Conservation (phyloP, 495 filamentous ascomycete genomes). For the Podospora pseudoanserina region DNA sequence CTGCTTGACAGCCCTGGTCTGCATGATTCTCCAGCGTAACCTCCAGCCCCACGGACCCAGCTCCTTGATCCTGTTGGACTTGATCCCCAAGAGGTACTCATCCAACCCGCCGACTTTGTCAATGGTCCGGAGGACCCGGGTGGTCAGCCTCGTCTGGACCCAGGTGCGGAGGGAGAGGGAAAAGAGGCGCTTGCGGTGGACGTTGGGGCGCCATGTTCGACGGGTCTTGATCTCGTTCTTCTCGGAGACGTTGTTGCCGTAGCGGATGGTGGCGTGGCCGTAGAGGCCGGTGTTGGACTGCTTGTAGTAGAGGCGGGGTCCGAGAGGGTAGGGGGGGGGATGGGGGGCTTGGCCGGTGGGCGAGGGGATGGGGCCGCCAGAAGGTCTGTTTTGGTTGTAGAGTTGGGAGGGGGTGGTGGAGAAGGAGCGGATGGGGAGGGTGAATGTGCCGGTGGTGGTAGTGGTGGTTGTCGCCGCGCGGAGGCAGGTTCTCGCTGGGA, state of each 20-base stretch:
- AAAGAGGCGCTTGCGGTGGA: slow-evolving; percentile 72
- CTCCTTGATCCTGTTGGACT: slow-evolving; percentile 69
- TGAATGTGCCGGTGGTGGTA: neutral
- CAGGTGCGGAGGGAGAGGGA: slow-evolving; percentile 60
- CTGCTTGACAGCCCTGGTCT: slow-evolving; percentile 58
- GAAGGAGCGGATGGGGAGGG: neutral
- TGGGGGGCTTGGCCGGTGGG: slow-evolving; percentile 34
- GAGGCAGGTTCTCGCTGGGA: slow-evolving; percentile 16
- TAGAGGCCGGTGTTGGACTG: slow-evolving; percentile 86
- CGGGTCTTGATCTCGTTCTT: slow-evolving; percentile 77
- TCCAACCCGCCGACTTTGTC: slow-evolving; percentile 85
- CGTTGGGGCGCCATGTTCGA: slow-evolving; percentile 83
- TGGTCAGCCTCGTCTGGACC: slow-evolving; percentile 70
- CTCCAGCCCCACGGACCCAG: slow-evolving; percentile 85
- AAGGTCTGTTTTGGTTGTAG: slow-evolving; percentile 15
- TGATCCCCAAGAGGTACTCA: slow-evolving; percentile 78
- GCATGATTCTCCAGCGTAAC: slow-evolving; percentile 81
- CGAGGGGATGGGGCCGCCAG: slow-evolving; percentile 26
- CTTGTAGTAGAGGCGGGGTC: slow-evolving; percentile 74
- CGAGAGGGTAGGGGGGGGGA: slow-evolving; percentile 78
- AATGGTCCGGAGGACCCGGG: slow-evolving; percentile 77
- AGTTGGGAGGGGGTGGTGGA: slow-evolving; percentile 6
- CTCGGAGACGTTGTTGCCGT: slow-evolving; percentile 86
- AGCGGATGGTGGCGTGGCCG: slow-evolving; percentile 70
- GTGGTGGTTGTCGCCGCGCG: slow-evolving; percentile 8